Conservation (phyloP, 2,329 filamentous ascomycete species). For the Hymenoscyphus salicellus region DNA sequence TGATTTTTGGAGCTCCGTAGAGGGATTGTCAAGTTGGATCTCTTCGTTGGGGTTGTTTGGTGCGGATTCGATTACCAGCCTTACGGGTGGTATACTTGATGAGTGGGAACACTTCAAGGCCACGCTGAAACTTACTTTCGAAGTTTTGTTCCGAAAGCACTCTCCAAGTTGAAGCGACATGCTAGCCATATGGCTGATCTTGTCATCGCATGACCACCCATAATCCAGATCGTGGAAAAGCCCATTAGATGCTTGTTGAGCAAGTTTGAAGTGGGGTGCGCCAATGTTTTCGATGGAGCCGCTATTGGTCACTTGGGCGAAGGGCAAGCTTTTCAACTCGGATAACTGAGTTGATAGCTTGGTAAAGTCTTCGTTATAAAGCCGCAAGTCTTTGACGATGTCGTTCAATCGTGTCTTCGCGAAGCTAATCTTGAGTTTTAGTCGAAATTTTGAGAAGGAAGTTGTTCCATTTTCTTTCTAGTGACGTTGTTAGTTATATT, state of each 20-base stretch:
- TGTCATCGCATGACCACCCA: background rate
- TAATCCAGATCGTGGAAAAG: background rate
- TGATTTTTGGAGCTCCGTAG: background rate
- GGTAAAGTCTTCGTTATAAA: background rate
- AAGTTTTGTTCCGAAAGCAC: background rate
- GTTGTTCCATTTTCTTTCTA: background rate
- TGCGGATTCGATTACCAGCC: background rate
- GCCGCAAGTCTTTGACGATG: background rate
- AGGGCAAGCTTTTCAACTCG: background rate
- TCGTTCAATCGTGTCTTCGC: background rate
- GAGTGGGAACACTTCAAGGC: background rate
- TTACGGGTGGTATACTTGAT: background rate
- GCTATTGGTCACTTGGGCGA: background rate
- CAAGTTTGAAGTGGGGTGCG: background rate
- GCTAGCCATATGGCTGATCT: background rate
- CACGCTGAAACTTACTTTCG: background rate
- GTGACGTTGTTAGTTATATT: too few relatives aligned
- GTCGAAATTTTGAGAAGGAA: background rate
- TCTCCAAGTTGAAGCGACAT: background rate
- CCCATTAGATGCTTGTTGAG: background rate
- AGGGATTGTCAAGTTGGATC: background rate
- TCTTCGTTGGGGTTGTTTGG: background rate
- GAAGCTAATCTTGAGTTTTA: background rate
- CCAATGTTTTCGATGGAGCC: background rate
- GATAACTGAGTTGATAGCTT: background rate